These are phyloP conservation scores for Mycena leptocephala DNA, from an alignment of 768 basidiomycete genomes.

Conservation along the genomic window DNA sequence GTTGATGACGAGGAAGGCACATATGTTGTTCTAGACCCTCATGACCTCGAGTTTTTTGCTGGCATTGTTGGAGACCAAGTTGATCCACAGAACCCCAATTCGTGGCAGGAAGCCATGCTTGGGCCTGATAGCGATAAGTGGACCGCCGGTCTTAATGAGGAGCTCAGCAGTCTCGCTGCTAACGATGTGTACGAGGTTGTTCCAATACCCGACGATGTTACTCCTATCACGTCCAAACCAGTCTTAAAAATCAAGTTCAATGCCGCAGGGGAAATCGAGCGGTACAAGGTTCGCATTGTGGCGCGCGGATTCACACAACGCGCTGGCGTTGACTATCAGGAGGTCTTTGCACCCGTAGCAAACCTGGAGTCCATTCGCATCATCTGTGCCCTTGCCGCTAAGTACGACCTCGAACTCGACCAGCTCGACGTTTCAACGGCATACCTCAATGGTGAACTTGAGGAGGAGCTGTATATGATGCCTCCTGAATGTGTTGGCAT, in stretches of 20 bases:
- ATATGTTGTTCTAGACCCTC: too few relatives aligned
- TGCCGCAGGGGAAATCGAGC: slow-evolving; percentile 43
- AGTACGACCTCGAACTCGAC: slow-evolving; percentile 35
- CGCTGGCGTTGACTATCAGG: slow-evolving; percentile 51
- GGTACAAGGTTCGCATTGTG: slow-evolving; percentile 36
- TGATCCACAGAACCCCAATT: too few relatives aligned
- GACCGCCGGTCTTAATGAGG: too few relatives aligned
- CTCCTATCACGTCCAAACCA: too few relatives aligned
- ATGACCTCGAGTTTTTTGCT: too few relatives aligned
- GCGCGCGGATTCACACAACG: slow-evolving; percentile 57
- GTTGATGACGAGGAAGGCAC: too few relatives aligned
- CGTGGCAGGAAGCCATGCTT: too few relatives aligned
- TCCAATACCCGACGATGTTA: too few relatives aligned
- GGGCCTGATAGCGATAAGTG: too few relatives aligned
- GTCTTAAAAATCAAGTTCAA: slow-evolving; percentile 55
- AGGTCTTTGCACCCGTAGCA: slow-evolving; percentile 44
- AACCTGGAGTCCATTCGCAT: slow-evolving; percentile 36
- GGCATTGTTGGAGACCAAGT: too few relatives aligned
- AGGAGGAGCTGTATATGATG: slow-evolving; percentile 46
- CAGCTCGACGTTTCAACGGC: slow-evolving; percentile 41
- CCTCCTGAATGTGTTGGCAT: slow-evolving; percentile 30
- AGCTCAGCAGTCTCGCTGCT: too few relatives aligned
- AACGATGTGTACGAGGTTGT: too few relatives aligned
- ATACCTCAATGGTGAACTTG: slow-evolving; percentile 44
- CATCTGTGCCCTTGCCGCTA: slow-evolving; percentile 41